Conservation (phyloP, 2,329 filamentous ascomycete species). For the Penicillium sp. region DNA sequence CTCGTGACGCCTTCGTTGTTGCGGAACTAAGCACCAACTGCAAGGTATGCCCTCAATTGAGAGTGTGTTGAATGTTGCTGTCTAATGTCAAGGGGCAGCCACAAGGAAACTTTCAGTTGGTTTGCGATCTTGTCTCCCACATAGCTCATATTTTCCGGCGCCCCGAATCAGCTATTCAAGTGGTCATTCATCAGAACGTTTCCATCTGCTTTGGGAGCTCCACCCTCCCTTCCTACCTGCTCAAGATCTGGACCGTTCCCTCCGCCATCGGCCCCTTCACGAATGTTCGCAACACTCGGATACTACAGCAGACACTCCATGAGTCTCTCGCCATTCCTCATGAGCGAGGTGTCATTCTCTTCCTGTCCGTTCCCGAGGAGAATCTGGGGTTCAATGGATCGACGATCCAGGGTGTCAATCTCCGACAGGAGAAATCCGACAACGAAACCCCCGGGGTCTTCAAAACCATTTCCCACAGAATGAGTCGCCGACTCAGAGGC, state of each 20-base stretch:
- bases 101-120: slow-evolving; percentile 67
- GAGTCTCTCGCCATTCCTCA: slow-evolving; percentile 62
- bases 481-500: slow-evolving; percentile 34
- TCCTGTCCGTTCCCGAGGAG: slow-evolving; percentile 63
- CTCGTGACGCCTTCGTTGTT: slow-evolving; percentile 53
- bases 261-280: slow-evolving; percentile 63
- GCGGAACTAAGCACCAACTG: slow-evolving; percentile 61
- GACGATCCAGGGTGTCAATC: slow-evolving; percentile 63
- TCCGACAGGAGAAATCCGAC: slow-evolving; percentile 48
- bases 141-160: slow-evolving; percentile 71
- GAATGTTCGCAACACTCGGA: slow-evolving; percentile 73
- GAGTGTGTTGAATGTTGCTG: too few species aligned
- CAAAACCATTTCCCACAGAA: slow-evolving; percentile 33
- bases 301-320: slow-evolving; percentile 70
- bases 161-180: slow-evolving; percentile 65
- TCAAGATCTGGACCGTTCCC: slow-evolving; percentile 67
- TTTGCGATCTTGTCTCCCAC: slow-evolving; percentile 66
- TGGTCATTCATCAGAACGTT: slow-evolving; percentile 68
- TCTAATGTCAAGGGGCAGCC: slow-evolving; percentile 35
- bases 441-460: slow-evolving; percentile 39
- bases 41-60: slow-evolving; percentile 44
- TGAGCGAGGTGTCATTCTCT: slow-evolving; percentile 66
- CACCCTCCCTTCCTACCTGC: slow-evolving; percentile 71
- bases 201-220: slow-evolving; percentile 70
- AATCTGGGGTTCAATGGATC: slow-evolving; percentile 65